Evolutionary conservation across 768 basidiomycete species (phyloP).

Genomic region (Lactarius quietus): DNA sequence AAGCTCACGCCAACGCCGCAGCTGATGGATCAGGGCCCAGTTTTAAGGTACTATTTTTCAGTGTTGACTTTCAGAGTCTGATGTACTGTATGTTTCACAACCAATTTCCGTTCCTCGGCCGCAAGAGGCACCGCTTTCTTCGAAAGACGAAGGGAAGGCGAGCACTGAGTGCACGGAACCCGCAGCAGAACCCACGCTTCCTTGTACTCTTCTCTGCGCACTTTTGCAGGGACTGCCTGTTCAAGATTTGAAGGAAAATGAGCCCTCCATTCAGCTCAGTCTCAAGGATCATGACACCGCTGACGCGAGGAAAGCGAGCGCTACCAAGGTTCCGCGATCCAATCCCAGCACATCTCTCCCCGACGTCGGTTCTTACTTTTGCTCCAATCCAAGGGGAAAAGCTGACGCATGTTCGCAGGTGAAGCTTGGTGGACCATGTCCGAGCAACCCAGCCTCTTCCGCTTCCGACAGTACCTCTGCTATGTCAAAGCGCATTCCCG

Average conservation of each 20-base stretch:
- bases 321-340: background rate
- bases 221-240: background rate
- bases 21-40: background rate
- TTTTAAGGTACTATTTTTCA: background rate
- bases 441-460: background rate
- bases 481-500: background rate
- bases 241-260: slow-evolving; percentile 9
- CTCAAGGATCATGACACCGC: slow-evolving; percentile 13
- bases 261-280: slow-evolving; percentile 17
- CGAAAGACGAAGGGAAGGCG: slow-evolving; percentile 5
- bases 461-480: too few relatives aligned
- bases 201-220: background rate
- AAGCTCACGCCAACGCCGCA: background rate
- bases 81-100: background rate
- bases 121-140: background rate
- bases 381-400: too few relatives aligned
- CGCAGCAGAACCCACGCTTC: background rate
- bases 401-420: slow-evolving; percentile 1
- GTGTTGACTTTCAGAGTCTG: too few relatives aligned
- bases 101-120: background rate
- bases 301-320: background rate
- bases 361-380: background rate
- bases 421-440: background rate
- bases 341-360: slow-evolving; percentile 7
- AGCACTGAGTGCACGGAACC: background rate